phyloP scores from a whole-genome alignment of 306 rosid genomes.

The Parietaria judaica region DNA sequence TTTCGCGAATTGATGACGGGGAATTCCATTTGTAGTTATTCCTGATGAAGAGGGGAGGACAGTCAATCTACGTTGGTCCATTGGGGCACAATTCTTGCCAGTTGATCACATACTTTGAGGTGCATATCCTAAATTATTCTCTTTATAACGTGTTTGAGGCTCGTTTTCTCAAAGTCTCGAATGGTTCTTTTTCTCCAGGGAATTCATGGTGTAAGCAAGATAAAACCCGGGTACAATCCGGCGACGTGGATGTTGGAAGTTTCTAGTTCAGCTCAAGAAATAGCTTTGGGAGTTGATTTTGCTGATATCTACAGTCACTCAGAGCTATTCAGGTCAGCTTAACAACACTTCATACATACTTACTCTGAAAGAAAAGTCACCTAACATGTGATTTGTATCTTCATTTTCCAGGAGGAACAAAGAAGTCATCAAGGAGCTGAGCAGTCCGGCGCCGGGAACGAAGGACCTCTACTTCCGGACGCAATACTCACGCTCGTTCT shows the following conservation, averaged over 20 bases:
- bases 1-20: not conserved
- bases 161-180: too few species aligned
- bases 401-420: slow-evolving; percentile 41
- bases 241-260: slow-evolving; percentile 54
- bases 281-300: slow-evolving; percentile 29
- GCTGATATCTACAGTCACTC: slow-evolving; percentile 20
- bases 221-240: slow-evolving; percentile 34
- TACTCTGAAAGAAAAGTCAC: too few species aligned
- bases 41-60: slow-evolving; percentile 38
- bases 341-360: too few species aligned
- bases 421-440: slow-evolving; percentile 37
- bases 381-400: too few species aligned
- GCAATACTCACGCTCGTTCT: slow-evolving; percentile 35
- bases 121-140: not conserved
- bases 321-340: slow-evolving; percentile 25
- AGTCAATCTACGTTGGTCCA: slow-evolving; percentile 37
- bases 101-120: slow-evolving; percentile 39
- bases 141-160: too few species aligned
- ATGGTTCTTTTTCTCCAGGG: slow-evolving; percentile 14
- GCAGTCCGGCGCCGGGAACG: slow-evolving; percentile 42
- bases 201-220: slow-evolving; percentile 25
- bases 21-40: slow-evolving; percentile 28
- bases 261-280: slow-evolving; percentile 24
- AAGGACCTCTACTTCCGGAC: slow-evolving; percentile 46
- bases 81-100: slow-evolving; percentile 32